Evolutionary conservation across 306 rosid species (phyloP).

Genomic region (Castanea sativa): DNA sequence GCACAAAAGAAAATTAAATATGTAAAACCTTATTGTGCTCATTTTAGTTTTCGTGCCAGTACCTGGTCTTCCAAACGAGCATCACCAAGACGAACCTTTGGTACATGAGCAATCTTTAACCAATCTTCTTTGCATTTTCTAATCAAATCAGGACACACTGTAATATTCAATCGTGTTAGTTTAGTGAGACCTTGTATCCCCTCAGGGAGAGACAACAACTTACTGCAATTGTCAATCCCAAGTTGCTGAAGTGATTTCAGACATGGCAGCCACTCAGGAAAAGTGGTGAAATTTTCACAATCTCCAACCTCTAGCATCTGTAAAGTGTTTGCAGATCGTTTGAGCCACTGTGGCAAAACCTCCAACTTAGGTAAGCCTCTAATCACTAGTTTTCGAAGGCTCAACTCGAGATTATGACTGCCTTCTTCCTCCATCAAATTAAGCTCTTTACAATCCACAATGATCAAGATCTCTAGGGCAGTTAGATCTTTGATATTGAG

Average conservation of each 20-base stretch:
- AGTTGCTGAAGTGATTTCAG: conserved; percentile 1
- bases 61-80: no score
- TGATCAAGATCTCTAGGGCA: not conserved
- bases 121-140: not conserved
- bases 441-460: not conserved
- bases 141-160: not conserved
- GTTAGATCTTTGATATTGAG: conserved; percentile 4
- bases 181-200: not conserved
- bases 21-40: no score
- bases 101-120: not conserved
- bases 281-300: not conserved
- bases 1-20: no score
- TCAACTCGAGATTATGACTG: not conserved
- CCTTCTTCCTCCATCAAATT: not conserved
- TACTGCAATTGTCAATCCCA: not conserved
- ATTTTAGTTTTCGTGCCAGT: no score
- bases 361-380: not conserved
- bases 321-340: conserved; percentile 14
- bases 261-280: conserved; percentile 31
- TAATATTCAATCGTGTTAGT: not conserved
- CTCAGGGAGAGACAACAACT: conserved; percentile 13
- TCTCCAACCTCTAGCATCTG: not conserved
- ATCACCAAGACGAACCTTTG: not conserved
- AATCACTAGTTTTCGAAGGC: not conserved
- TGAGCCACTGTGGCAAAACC: conserved; percentile 32